phyloP scores from a whole-genome alignment of 768 basidiomycete genomes.

The Psilocybe cyanescens region DNA sequence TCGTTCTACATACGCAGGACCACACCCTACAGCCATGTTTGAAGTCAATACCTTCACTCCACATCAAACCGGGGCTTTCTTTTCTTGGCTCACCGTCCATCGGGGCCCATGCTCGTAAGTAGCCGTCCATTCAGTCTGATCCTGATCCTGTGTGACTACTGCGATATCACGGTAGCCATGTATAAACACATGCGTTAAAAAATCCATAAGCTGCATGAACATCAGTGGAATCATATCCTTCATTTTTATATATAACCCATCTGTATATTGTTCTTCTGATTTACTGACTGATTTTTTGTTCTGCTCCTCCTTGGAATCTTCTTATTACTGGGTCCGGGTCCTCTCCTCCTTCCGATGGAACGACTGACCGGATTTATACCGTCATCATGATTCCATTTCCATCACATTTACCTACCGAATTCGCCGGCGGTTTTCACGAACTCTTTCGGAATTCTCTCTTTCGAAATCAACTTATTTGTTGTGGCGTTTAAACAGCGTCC shows the following conservation, averaged over 20 bases:
- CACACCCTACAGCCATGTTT: conserved; percentile 75
- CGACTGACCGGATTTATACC: neutral
- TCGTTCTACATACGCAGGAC: conserved; percentile 37
- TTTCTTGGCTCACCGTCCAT: conserved; percentile 69
- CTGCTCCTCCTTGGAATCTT: neutral
- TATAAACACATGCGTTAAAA: neutral
- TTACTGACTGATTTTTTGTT: too few relatives aligned
- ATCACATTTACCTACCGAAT: neutral
- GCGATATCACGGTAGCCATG: neutral
- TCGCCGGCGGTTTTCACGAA: neutral
- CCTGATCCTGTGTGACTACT: neutral
- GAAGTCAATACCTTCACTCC: conserved; percentile 70
- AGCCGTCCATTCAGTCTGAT: neutral
- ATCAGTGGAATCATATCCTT: neutral
- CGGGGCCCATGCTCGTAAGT: conserved; percentile 75
- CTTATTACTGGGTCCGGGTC: neutral
- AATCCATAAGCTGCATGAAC: too few relatives aligned
- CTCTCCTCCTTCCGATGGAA: neutral
- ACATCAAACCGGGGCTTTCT: conserved; percentile 70
- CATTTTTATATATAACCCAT: too few relatives aligned
- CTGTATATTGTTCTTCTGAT: neutral
- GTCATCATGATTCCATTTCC: neutral
- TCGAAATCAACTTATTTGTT: too few relatives aligned
- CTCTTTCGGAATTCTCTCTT: neutral
- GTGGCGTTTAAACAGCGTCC: conserved; percentile 44